Evolutionary conservation across 345 rosid genomes (phyloP), one percentile per base, ranked within the genome.

Genomic region (Salix brachista): DNA sequence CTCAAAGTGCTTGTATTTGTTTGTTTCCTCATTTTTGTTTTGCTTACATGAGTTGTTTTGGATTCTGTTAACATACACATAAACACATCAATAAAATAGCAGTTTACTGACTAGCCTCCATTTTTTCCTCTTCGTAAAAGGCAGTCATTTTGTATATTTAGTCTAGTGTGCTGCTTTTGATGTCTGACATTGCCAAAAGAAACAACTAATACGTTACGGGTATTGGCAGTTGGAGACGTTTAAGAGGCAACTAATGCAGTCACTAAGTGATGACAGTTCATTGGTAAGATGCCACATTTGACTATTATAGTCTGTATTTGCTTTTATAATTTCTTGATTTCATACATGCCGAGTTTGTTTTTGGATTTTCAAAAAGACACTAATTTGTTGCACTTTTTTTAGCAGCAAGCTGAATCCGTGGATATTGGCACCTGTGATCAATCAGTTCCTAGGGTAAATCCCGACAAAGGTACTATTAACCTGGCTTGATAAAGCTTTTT

Each of bases 171-270:
- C n/a, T 21, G 25, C 12, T 58, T 19, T 58, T 21, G 11, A 42
- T 42, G 14, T 2, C 13, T 42, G 46, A 3, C 46, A 42, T 42
- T 42, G 46, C 46, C 46, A 42, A 42, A 42, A 10, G 46, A 42
- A 52, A 52, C 58, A 17, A 19, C n/a, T 52, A 52, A 52, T 17
- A 19, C 3, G 7, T 48, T 42, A 46, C 73, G 8, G 2, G 42
- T 68, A 54, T 66, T 81, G 46, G 65, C 87, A 93, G 99, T 83
- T 96, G 77, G 98, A 96, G 82, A 86, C 92, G 12, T 93, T 95
- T 79, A 95, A 93, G 92, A 86, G 96, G 79, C 99, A 95, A 64
- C 79, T 95, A 85, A 88, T 93, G 99, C 97, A 86, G 80, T 95
- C 99, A 8, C 78, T 93, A 66, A 93, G 71, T 71, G 99, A 93